Evolutionary conservation across 106 monocot species (phyloP), one percentile per base, ranked within the genome.

Genomic region (Acanthochlamys bracteata): DNA sequence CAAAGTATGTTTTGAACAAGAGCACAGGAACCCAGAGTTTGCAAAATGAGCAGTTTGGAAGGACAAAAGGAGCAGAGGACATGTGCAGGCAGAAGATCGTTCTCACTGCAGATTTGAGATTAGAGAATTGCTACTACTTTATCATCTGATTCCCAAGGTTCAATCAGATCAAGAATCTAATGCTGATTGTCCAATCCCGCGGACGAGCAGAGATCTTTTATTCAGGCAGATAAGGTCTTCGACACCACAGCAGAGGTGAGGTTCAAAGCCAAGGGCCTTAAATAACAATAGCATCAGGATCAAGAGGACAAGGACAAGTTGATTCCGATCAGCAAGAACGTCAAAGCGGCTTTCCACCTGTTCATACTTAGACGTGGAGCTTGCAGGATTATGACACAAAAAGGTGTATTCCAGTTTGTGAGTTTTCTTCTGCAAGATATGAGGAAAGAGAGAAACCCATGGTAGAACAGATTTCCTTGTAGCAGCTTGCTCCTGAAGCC

Each of bases 141-240:
- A 53, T 95, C 95, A 40, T 87, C 82, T 24, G 67, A 60, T 63
- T 78, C 46, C 95, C 95, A 95, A 21, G 87, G 82, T 63, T 95
- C 78, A 22, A 82, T 72, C 53, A 84, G 17, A 24, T 57, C 73
- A 25, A 95, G 63, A 26, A 90, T 40, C 12, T 19, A 53, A 10
- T 66, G 67, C 55, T 66, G 27, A 55, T 80, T 75, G 42, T 65
- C 58, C 14, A 41, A 53, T 65, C 75, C 82, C 11, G 46, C 58
- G 24, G 66, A 73, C 24, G 75, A 24, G 49, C 90, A 95, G 20
- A 95, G 69, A 26, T 78, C 15, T 55, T 65, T 76, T 46, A 94
- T 71, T 33, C 86, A 76, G 11, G 49, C 22, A 16, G 77, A 71
- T 20, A 87, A 33, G 20, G 78, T 65, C 66, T 77, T 71, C 17